Conservation (phyloP, 208 protist genomes). For the Porcisia deanei region DNA sequence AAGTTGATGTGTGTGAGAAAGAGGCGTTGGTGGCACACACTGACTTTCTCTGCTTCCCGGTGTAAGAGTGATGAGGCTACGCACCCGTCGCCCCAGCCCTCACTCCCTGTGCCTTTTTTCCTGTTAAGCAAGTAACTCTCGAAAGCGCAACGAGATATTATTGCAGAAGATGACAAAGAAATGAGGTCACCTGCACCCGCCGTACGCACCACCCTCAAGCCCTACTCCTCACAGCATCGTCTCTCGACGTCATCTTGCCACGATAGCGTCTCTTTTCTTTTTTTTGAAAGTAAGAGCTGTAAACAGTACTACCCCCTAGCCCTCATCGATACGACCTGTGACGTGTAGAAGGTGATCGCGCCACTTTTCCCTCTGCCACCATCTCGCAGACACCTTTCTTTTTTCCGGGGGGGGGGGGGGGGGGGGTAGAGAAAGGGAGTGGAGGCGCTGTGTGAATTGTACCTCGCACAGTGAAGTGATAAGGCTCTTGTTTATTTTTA, state of each 20-base stretch:
- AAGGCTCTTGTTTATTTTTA: background rate
- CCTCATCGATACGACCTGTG: background rate
- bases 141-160: background rate
- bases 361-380: background rate
- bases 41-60: background rate
- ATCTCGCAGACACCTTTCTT: background rate
- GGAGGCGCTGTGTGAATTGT: background rate
- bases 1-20: background rate
- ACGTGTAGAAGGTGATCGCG: background rate
- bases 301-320: background rate
- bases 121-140: background rate
- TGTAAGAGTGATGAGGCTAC: background rate
- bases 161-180: background rate
- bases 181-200: background rate
- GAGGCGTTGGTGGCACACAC: background rate
- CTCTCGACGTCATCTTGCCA: background rate
- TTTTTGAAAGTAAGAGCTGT: background rate
- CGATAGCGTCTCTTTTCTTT: background rate
- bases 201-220: background rate
- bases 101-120: background rate
- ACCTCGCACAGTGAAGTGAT: background rate
- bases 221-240: background rate
- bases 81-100: background rate
- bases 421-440: background rate
- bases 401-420: background rate